Percentiles rank a stretch among this genome's conserved stretches.
These are phyloP conservation scores for Daldinia sp. DNA, from an alignment of 2,329 filamentous ascomycete genomes.

Conservation along the genomic window DNA sequence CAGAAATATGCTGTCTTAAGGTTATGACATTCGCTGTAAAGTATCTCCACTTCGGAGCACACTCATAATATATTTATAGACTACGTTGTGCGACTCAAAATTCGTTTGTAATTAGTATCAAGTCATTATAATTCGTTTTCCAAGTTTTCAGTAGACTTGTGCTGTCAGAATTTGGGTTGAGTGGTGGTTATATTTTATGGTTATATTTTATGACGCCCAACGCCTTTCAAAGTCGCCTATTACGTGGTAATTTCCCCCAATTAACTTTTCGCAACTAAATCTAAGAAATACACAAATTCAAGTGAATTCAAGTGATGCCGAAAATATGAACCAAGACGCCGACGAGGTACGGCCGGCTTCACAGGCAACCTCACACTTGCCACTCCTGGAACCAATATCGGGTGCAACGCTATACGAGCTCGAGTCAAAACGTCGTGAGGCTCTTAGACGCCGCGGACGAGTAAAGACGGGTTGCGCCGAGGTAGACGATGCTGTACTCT, in stretches of 20 bases:
- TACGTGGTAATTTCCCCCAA: no score
- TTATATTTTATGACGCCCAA: no score
- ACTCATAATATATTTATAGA: slow-evolving; percentile 9
- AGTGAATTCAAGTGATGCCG: neutral
- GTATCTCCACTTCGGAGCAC: slow-evolving; percentile 20
- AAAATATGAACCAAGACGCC: slow-evolving; percentile 18
- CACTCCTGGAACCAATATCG: slow-evolving; percentile 54
- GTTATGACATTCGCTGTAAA: neutral
- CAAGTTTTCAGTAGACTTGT: neutral
- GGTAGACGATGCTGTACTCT: slow-evolving; percentile 58
- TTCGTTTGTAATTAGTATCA: neutral
- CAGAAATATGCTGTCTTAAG: neutral
- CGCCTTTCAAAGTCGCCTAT: no score
- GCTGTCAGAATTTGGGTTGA: no score
- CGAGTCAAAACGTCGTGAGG: slow-evolving; percentile 51
- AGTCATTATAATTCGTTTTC: neutral
- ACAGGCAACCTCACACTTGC: slow-evolving; percentile 58
- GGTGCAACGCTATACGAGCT: slow-evolving; percentile 53
- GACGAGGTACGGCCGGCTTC: slow-evolving; percentile 31
- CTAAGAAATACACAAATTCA: neutral
- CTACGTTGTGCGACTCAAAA: neutral
- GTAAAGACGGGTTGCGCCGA: slow-evolving; percentile 56
- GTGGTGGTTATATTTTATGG: no score
- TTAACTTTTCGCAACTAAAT: neutral
- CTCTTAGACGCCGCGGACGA: slow-evolving; percentile 43